phyloP scores from a whole-genome alignment of 257 asterid genomes.

The Dorcoceras hygrometricum region DNA sequence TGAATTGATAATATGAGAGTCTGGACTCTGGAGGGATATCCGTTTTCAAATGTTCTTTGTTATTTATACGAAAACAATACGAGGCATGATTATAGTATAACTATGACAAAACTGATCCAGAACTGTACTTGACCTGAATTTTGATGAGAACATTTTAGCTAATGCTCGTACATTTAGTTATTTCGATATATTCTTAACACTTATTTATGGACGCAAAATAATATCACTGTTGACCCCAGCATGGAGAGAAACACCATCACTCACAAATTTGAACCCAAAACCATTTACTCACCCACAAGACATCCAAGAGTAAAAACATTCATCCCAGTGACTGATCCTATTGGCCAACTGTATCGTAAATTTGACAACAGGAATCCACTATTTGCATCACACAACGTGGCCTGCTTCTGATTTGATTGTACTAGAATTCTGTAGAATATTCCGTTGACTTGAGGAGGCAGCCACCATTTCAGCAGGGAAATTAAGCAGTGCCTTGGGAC shows the following conservation, averaged over 20 bases:
- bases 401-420: neutral
- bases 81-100: neutral
- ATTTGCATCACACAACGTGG: neutral
- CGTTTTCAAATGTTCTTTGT: no score
- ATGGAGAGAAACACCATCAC: neutral
- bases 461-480: slow-evolving; percentile 42
- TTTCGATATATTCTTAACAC: neutral
- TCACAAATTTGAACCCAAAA: neutral
- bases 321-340: neutral
- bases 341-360: neutral
- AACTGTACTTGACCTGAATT: neutral
- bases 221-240: neutral
- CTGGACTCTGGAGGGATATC: neutral
- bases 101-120: neutral
- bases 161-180: neutral
- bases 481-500: slow-evolving; percentile 60
- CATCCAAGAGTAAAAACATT: neutral
- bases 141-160: neutral
- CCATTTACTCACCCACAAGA: neutral
- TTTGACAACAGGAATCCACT: neutral
- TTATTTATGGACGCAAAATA: neutral
- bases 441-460: slow-evolving; percentile 13
- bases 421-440: neutral
- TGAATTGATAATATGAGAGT: neutral
- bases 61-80: neutral